Evolutionary conservation across 176 grass and related monocot genomes (phyloP), one percentile per base, ranked within the genome.

Genomic region (Miscanthus lutarioriparius): DNA sequence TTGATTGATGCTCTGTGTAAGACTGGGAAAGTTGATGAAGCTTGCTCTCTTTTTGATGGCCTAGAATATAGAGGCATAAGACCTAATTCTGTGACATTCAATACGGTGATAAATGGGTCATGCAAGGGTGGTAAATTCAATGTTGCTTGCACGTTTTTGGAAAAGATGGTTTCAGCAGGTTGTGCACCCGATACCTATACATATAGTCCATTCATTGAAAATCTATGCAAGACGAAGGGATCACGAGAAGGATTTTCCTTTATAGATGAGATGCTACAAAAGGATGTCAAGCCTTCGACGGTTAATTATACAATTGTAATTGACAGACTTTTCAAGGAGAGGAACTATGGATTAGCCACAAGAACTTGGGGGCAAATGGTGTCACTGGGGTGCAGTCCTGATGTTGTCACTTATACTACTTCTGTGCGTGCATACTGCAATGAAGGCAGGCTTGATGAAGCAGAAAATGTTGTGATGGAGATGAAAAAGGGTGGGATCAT

Each of bases 1-100:
- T 81, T 94, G 80, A 84, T 94, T 25, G 71, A 91, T 89, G 83
- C 89, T 88, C 72, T 94, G 38, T 91, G 92, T 81, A 94, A 91
- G 77, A 27, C 56, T 70, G 83, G 80, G 8, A 86, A 16, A 86
- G 64, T 67, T 10, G 76, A 81, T 64, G 54, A 94, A 84, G 92
- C 92, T 91, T 79, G 36, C 67, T 74, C 86, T 77, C 76, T 94
- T 47, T 89, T 89, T 75, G 38, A 83, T 28, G 56, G 35, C 40
- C 77, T 91, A 19, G 56, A 88, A 67, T 53, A 3, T 22, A 91
- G 44, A 89, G 80, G 71, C 68, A 72, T 87, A 81, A 86, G 69
- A 82, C 79, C 86, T 49, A 83, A 91, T 86, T 25, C 82, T 30
- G 83, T 94, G 35, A 91, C 89, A 40, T 94, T 87, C 67, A 91